Conservation (phyloP, 1,139 yeast genomes). For the Arxiozyma heterogenica region DNA sequence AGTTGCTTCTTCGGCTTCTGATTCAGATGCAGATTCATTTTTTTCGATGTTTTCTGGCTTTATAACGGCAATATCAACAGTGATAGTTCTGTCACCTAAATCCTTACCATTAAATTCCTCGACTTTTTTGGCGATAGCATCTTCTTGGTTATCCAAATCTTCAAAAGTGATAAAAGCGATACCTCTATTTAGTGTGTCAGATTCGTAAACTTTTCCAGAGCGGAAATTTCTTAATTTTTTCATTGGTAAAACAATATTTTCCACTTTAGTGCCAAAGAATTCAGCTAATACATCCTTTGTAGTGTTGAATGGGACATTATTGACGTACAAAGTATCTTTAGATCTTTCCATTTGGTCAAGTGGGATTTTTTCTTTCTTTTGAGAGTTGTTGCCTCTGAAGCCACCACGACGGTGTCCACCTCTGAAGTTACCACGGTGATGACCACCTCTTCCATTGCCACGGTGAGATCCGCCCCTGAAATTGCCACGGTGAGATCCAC, state of each 20-base stretch:
- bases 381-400: conserved; percentile 14
- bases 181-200: conserved; percentile 29
- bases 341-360: conserved; percentile 30
- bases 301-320: conserved; percentile 29
- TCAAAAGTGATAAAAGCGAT: conserved; percentile 29
- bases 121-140: conserved; percentile 16
- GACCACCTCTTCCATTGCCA: conserved; percentile 15
- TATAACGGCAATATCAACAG: conserved; percentile 30
- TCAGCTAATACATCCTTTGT: conserved; percentile 28
- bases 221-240: conserved; percentile 27
- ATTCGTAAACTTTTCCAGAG: conserved; percentile 22
- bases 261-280: conserved; percentile 25
- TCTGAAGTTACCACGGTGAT: conserved; percentile 13
- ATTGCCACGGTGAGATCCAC: conserved; percentile 13
- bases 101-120: conserved; percentile 26
- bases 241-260: conserved; percentile 28
- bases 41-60: conserved; percentile 21
- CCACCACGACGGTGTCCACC: conserved; percentile 16
- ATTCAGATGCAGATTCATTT: neutral
- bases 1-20: conserved; percentile 8
- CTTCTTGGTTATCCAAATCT: conserved; percentile 11
- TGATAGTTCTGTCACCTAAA: conserved; percentile 26
- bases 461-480: conserved; percentile 13
- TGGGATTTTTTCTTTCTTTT: conserved; percentile 24
- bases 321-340: conserved; percentile 28